Base-by-base conservation (phyloP, 345 rosid genomes). In the Sonneratia alba region DNA sequence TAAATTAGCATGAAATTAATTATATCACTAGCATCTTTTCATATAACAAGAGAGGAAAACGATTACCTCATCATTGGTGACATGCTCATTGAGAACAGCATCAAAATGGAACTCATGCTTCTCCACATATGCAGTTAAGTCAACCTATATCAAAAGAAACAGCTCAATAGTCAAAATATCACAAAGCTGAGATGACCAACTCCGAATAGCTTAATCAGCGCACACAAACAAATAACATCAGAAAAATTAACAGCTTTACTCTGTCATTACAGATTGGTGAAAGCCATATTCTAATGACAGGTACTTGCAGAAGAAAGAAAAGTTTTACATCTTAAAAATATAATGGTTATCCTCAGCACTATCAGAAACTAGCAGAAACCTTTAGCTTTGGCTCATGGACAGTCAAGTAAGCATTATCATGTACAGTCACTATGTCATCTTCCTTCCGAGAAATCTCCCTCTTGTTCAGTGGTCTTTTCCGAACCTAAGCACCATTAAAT, bases 91-190 rank as follows among this genome's bases (percentile, higher is more conserved):
- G 79, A 92, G 85, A 76, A 95, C 99, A 75, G 97, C 99, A 87
- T 95, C 99, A 75, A 95, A 95, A 76, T 96, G 90, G 81, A 95
- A 95, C 77, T 92, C 99, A 67, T 95, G 99, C 83, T 89, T 95
- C 82, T 95, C 99, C 76, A 87, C 85, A 79, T 90, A 95, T 14
- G 99, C 99, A 34, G 97, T 95, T 87, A 95, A 87, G 79, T 95
- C 99, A 86, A 95, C 99, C 99, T 95, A 62, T 43, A 64, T 64
- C 43, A 1, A 32, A 19, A 27, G 38, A 22, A 42, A 21, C 19
- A 59, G 63, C 56, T 27, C 18, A 9, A 49, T 21, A 65, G 66
- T 64, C 68, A 64, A 51, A 65, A 36, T 65, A 65, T 62, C 6
- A 11, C 13, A 24, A 62, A 24, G 37, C 3, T 34, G 32, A 62